Percentiles rank a stretch among this genome's conserved stretches.
Conservation (phyloP, 768 basidiomycete genomes). For the Steccherinum ochraceum region DNA sequence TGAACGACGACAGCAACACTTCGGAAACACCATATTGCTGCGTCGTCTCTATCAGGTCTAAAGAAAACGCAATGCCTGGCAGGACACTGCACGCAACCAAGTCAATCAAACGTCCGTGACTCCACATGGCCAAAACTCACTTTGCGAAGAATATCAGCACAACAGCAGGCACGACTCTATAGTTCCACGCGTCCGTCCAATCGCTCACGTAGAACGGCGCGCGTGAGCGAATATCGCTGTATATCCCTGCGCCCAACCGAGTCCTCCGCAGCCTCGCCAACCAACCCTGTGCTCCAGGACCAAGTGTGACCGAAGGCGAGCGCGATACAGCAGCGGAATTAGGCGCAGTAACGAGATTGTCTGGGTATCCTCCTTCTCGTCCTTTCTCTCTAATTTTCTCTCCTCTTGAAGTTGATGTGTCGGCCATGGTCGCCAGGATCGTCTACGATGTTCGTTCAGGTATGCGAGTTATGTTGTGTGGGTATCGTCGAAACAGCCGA, state of each 20-base stretch:
- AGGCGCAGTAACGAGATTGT: neutral
- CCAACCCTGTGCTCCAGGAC: neutral
- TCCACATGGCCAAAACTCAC: slow-evolving; percentile 31
- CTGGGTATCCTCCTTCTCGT: neutral
- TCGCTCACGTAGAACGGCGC: slow-evolving; percentile 78
- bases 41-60: slow-evolving; percentile 90
- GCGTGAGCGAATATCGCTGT: slow-evolving; percentile 62
- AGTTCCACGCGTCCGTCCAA: slow-evolving; percentile 91
- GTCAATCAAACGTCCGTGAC: neutral
- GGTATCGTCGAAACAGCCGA: neutral
- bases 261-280: slow-evolving; percentile 3
- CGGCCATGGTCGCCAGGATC: neutral
- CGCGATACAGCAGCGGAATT: neutral
- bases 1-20: slow-evolving; percentile 76
- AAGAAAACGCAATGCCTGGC: slow-evolving; percentile 86
- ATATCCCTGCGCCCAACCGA: slow-evolving; percentile 50
- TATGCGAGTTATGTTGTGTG: neutral
- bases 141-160: slow-evolving; percentile 83
- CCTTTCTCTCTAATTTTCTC: neutral
- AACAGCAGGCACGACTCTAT: slow-evolving; percentile 83
- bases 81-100: slow-evolving; percentile 47
- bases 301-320: slow-evolving; percentile 10
- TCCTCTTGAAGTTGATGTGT: too few species aligned
- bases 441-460: neutral
- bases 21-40: slow-evolving; percentile 87